Percentiles rank a stretch among this genome's conserved stretches.
phyloP scores from a whole-genome alignment of 345 rosid genomes.

The Tarenaya hassleriana region DNA sequence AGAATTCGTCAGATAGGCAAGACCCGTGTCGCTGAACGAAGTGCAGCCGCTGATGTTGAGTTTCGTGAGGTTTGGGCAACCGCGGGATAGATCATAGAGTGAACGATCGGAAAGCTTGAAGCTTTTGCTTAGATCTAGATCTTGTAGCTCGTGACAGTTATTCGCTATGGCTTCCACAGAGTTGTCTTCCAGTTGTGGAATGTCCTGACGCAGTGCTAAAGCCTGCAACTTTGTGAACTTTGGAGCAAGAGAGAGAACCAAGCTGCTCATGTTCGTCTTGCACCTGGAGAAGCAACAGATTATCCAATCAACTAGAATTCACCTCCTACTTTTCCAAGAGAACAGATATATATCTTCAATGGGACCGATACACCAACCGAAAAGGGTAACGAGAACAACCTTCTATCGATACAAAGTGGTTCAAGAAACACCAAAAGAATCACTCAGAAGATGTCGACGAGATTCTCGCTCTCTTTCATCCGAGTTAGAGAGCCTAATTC shows the following conservation, averaged over 20 bases:
- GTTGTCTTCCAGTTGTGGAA: constrained; percentile 77
- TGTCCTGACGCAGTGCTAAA: constrained; percentile 72
- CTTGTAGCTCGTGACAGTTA: constrained; percentile 70
- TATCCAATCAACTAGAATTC: background rate
- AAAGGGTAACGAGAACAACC: too few relatives aligned
- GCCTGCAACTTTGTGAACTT: constrained; percentile 67
- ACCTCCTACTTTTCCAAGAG: constrained; percentile 6
- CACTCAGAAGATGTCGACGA: too few relatives aligned
- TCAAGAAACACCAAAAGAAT: too few relatives aligned
- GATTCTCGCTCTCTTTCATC: too few relatives aligned
- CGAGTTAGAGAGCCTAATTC: too few relatives aligned
- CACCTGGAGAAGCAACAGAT: constrained; percentile 49
- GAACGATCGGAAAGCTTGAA: constrained; percentile 73
- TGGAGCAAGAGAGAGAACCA: constrained; percentile 79
- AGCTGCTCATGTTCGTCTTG: constrained; percentile 66
- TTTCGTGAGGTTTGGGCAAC: constrained; percentile 68
- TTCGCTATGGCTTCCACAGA: constrained; percentile 71
- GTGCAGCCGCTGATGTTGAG: constrained; percentile 94
- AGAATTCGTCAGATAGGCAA: constrained; percentile 47
- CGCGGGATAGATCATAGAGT: constrained; percentile 63
- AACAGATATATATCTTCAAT: too few relatives aligned
- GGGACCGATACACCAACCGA: too few relatives aligned
- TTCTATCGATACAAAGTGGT: too few relatives aligned
- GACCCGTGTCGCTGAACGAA: constrained; percentile 56
- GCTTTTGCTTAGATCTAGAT: constrained; percentile 93